Percentiles rank a stretch among this genome's conserved stretches.
These are phyloP conservation scores for Euphorbia schlechtendalii DNA, from an alignment of 441 rosid species.

Conservation along the genomic window DNA sequence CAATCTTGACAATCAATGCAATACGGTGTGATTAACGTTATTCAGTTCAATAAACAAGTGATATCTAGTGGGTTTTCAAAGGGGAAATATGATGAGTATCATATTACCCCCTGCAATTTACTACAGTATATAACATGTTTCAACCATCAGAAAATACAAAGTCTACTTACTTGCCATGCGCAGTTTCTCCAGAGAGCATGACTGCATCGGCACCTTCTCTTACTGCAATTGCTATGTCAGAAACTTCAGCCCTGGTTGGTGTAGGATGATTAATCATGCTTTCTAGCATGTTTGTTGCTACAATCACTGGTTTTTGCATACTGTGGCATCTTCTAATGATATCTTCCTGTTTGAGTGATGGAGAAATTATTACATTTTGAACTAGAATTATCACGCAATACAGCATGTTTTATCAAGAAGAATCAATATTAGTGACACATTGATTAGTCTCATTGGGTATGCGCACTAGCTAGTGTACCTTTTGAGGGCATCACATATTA, in stretches of 20 bases:
- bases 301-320: constrained; percentile 90
- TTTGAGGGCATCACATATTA: too few species aligned
- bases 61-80: background rate
- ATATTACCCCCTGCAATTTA: background rate
- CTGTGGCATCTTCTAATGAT: constrained; percentile 78
- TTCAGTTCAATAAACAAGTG: background rate
- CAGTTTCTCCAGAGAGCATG: constrained; percentile 99
- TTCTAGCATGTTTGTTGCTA: constrained; percentile 96
- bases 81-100: background rate
- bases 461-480: too few species aligned
- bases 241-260: constrained; percentile 99
- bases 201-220: constrained; percentile 94
- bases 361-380: background rate
- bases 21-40: background rate
- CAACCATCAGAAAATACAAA: background rate
- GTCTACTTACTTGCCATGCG: constrained; percentile 81
- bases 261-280: constrained; percentile 98
- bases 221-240: constrained; percentile 94
- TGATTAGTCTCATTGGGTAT: too few species aligned
- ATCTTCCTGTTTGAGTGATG: constrained; percentile 56
- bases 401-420: background rate
- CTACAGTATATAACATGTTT: background rate
- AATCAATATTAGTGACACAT: background rate
- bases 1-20: background rate
- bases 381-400: background rate